A percentile compares a stretch with the other conserved stretches of the same genome.
Conservation (phyloP, 192 early-diverging fungal genomes). For the Backusella psychrophila region DNA sequence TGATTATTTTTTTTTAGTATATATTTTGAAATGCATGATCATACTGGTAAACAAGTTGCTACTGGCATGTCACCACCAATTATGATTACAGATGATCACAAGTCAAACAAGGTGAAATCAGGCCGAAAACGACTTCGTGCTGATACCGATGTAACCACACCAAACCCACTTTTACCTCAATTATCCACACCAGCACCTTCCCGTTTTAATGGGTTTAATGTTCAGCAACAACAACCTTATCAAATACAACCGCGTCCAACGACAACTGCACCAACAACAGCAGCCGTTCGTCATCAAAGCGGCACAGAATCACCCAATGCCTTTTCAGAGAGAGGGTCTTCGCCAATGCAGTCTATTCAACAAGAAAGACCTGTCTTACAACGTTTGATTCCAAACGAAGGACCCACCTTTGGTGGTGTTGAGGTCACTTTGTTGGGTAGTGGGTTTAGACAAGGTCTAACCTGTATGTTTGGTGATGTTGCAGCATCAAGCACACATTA, state of each 20-base stretch:
- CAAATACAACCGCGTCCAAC: conserved; percentile 1
- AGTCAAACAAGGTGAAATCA: conserved; percentile 69
- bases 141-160: conserved; percentile 14
- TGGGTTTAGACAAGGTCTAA: conserved; percentile 69
- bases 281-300: background rate
- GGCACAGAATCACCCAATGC: background rate
- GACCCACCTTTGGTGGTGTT: conserved; percentile 74
- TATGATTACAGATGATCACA: conserved; percentile 98
- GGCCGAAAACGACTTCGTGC: conserved; percentile 27
- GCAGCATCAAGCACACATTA: conserved; percentile 64
- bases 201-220: background rate
- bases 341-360: background rate
- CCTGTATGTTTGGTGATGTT: conserved; percentile 70
- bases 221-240: background rate
- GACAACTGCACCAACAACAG: background rate
- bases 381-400: conserved; percentile 72
- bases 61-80: conserved; percentile 89
- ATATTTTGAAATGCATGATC: conserved; percentile 79
- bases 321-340: background rate
- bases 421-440: conserved; percentile 73
- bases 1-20: conserved; percentile 39
- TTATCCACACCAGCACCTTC: background rate
- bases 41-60: conserved; percentile 65
- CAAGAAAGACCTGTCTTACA: conserved; percentile 21
- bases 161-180: background rate